These are phyloP conservation scores for Aquanectria penicillioides DNA, from an alignment of 2,329 filamentous ascomycete genomes.

Conservation along the genomic window DNA sequence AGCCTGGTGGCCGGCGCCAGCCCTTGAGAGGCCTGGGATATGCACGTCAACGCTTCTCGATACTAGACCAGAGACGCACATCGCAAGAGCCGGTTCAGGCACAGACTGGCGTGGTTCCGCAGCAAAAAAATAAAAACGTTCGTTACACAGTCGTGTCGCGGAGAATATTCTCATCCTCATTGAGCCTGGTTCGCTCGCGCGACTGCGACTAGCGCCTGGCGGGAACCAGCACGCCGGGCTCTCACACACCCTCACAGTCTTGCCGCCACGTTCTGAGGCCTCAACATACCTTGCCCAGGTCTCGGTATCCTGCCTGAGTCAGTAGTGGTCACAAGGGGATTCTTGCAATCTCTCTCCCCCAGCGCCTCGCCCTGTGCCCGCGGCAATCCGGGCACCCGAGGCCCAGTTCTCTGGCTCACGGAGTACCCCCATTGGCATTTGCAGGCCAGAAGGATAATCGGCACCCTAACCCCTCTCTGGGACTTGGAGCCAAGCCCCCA, in stretches of 20 bases:
- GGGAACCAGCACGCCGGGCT: constrained; percentile 45
- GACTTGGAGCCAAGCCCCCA: constrained; percentile 37
- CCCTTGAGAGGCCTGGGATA: constrained; percentile 31
- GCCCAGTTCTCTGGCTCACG: constrained; percentile 37
- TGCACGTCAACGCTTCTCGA: constrained; percentile 41
- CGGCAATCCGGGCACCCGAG: constrained; percentile 41
- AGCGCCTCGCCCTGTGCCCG: constrained; percentile 30
- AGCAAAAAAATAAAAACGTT: constrained; percentile 29
- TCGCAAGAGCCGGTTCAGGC: constrained; percentile 33
- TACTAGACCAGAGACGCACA: constrained; percentile 37
- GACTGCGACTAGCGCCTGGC: constrained; percentile 43
- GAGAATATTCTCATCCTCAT: constrained; percentile 44
- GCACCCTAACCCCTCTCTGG: constrained; percentile 44
- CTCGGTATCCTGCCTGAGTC: constrained; percentile 39
- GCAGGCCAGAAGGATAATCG: constrained; percentile 42
- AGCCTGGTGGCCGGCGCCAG: constrained; percentile 36
- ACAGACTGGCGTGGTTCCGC: constrained; percentile 41
- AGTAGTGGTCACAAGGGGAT: constrained; percentile 42
- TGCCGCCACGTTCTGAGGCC: constrained; percentile 41
- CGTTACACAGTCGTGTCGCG: constrained; percentile 43
- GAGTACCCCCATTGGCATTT: constrained; percentile 37
- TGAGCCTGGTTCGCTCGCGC: constrained; percentile 44
- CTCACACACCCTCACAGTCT: constrained; percentile 43
- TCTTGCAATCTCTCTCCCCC: constrained; percentile 38
- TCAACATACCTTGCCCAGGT: constrained; percentile 36